Evolutionary conservation across 2,329 filamentous ascomycete species (phyloP), one percentile per base, ranked within the genome.

Genomic region (Xylaria sp.): DNA sequence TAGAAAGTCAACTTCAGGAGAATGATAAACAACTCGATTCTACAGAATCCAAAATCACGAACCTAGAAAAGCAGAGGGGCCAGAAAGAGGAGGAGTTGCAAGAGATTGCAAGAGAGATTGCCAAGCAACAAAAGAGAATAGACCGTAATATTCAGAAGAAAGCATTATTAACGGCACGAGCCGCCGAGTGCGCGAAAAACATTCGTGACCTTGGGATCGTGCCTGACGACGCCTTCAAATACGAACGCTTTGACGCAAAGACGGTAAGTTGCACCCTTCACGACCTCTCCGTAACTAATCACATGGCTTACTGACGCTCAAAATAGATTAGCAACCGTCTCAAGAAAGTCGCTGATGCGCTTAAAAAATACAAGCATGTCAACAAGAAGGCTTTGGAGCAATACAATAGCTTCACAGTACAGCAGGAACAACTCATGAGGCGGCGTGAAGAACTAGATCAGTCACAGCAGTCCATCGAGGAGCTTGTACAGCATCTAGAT

Each of bases 371-470:
- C 82, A 93, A 94, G 62, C 93, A 97, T 75, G 94, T 99, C 81
- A 99, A 99, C 87, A 99, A 98, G 83, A 98, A 99, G 82, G 96
- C 96, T 0, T 97, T 98, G 77, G 96, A 99, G 80, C 96, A 99
- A 79, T 99, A 98, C 83, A 96, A 95, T 82, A 97, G 90, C 81
- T 99, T 98, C 78, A 97, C 95, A 7, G 92, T 90, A 57, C 93
- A 97, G 80, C 91, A 96, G 64, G 94, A 97, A 69, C 91, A 91
- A 25, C 85, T 99, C 20, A 92, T 92, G 56, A 91, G 92, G 75
- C 91, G 96, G 72, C 89, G 95, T 56, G 88, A 90, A 73, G 96
- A 98, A 78, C 88, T 99, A 11, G 93, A 97, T 73, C 90, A 89
- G 15, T 95, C 92, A 2, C 93, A 97, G 72, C 86, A 85, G 39